These are phyloP conservation scores for Pelargonium nanum DNA, from an alignment of 345 rosid genomes.

Conservation along the genomic window DNA sequence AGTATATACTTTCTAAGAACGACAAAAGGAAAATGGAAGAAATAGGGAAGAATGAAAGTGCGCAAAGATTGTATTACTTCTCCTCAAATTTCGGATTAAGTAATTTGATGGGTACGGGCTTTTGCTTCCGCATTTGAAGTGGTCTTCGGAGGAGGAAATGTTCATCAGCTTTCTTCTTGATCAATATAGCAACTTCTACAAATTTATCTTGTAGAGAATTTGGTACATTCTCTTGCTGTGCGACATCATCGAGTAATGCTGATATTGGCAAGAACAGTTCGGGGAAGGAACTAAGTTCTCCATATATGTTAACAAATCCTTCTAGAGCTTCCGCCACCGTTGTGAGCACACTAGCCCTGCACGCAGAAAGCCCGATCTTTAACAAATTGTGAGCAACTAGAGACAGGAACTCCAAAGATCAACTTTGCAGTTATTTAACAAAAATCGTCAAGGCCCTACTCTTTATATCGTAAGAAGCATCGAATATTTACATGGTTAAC, in stretches of 20 bases:
- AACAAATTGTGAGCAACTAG: not conserved
- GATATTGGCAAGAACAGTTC: conserved; percentile 66
- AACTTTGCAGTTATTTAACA: no score
- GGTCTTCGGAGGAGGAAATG: conserved; percentile 46
- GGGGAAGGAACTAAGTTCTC: conserved; percentile 58
- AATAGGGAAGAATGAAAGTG: not conserved
- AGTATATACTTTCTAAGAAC: not conserved
- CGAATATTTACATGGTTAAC: no score
- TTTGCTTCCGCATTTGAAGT: conserved; percentile 66
- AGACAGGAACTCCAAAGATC: no score
- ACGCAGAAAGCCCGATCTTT: not conserved
- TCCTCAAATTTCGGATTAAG: conserved; percentile 77
- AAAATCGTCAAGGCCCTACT: not conserved
- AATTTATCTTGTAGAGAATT: conserved; percentile 39
- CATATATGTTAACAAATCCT: conserved; percentile 47
- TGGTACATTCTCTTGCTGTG: conserved; percentile 44
- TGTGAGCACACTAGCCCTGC: conserved; percentile 60
- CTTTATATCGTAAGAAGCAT: no score
- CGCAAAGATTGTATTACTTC: conserved; percentile 30
- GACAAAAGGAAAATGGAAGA: not conserved
- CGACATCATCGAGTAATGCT: conserved; percentile 36
- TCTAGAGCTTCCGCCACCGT: conserved; percentile 51
- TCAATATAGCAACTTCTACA: conserved; percentile 36
- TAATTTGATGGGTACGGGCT: conserved; percentile 61
- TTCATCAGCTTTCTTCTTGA: conserved; percentile 43